Base-by-base conservation (phyloP, 2,329 filamentous ascomycete species). In the Raffaelea ambrosiae region DNA sequence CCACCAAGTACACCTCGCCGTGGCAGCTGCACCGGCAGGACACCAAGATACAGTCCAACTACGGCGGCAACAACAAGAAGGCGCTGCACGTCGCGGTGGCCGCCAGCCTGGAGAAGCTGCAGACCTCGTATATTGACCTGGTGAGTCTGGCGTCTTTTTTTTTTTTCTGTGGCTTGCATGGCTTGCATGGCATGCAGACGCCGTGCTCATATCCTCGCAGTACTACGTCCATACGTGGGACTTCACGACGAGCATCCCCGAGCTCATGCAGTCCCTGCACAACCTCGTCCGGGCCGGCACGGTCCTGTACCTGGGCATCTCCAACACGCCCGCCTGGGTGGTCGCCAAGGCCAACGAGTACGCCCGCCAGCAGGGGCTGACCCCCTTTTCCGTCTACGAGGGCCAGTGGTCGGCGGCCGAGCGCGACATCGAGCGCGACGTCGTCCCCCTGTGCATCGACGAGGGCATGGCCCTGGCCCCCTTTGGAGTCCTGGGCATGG, bases 351-450 rank as follows among this genome's bases (percentile, higher is more conserved):
- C 70, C 20, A 77, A 77, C 53, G 65, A 74, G 58, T 76, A 83
- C 58, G 81, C 81, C 3, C 73, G 78, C 43, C 66, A 73, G 54
- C 75, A 83, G 55, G 76, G 75, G 43, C 65, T 83, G 46, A 70
- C 72, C 14, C 74, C 66, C 29, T 84, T 84, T 65, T 68, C 62
- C 49, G 73, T 85, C 45, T 84, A 84, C 63, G 80, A 84, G 63
- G 82, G 82, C 29, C 66, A 62, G n/a, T 86, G 79, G 77, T 74
- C 65, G 16, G 76, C 76, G 11, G 73, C 74, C 1, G 58, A 67
- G 18, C 76, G 84, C 21, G 84, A 88, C 60, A 76, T 85, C 43
- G 81, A 84, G 65, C 71, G 80, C 21, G 81, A 84, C 16, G 81
- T 84, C 55, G 71, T 86, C 35, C 80, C 80, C 39, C 85, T 86